Conservation (phyloP, 1,284 basidiomycete species). For the Cutaneotrichosporon daszewskae region DNA sequence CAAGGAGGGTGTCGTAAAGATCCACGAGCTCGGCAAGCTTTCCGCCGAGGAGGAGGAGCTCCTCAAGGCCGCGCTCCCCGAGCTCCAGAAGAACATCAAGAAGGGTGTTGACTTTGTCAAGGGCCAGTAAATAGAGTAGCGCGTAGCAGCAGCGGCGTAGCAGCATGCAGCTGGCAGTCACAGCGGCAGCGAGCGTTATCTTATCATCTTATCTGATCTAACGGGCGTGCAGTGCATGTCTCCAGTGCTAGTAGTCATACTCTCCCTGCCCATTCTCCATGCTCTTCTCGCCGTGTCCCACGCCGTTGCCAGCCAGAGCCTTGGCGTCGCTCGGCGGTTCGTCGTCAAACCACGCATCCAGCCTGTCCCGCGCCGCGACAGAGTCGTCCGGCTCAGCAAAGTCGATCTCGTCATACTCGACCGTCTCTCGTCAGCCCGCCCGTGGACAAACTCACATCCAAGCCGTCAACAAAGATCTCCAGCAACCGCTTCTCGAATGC, state of each 20-base stretch:
- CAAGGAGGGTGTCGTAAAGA: constrained; percentile 80
- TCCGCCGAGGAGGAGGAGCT: constrained; percentile 77
- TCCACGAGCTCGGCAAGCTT: constrained; percentile 71
- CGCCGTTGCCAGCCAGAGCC: constrained; percentile 2
- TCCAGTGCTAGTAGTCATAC: constrained; percentile 39
- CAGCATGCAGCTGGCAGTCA: too few relatives aligned
- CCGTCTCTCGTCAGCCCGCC: constrained; percentile 23
- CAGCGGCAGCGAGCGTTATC: too few relatives aligned
- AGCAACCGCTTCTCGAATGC: constrained; percentile 39
- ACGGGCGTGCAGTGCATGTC: too few relatives aligned
- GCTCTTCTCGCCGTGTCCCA: constrained; percentile 1
- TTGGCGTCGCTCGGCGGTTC: constrained; percentile 33
- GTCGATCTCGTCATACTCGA: constrained; percentile 42
- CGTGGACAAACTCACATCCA: constrained; percentile 37
- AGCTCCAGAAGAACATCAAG: constrained; percentile 94
- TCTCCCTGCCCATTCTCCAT: constrained; percentile 41
- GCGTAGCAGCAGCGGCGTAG: not conserved
- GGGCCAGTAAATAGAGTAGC: not conserved
- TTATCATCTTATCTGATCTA: too few relatives aligned
- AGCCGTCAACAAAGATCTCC: constrained; percentile 45
- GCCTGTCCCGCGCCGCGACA: constrained; percentile 31
- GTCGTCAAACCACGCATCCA: constrained; percentile 45
- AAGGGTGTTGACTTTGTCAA: constrained; percentile 78
- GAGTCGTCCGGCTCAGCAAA: constrained; percentile 37
- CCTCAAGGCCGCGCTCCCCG: constrained; percentile 79